Evolutionary conservation across 768 basidiomycete species (phyloP), one percentile per base, ranked within the genome.

Genomic region (Boletus fagicola): DNA sequence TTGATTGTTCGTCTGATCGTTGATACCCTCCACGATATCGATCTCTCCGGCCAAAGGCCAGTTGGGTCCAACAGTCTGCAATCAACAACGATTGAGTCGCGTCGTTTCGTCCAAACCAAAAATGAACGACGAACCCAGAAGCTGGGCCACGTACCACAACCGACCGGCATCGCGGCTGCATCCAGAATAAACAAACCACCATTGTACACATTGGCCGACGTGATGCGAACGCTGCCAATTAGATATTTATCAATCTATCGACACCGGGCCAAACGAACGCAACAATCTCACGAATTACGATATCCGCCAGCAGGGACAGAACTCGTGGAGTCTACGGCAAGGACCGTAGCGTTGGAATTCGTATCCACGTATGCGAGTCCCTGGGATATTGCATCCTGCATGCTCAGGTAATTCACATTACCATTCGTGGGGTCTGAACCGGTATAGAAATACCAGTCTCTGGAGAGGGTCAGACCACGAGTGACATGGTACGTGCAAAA

Each of bases 121-220:
- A 10, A 13, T 10, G 4, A 35, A 47, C 8, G 75, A 65, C 69
- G 49, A 33, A 72, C 70, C 80, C 80, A 81, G 53, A 75, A 86
- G 72, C 85, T 86, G 74, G 72, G 85, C 79, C 82, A 83, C 18
- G 74, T 70, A 49, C 80, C 77, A 68, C 86, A 89, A 0, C 90
- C 90, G 43, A 80, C 77, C 11, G 89, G 88, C 85, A 89, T 87
- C 10, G 79, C 72, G 43, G 60, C 76, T 53, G 88, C 80, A 64
- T 91, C 89, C 28, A 89, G 78, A 62, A 92, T 83, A 75, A 92
- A 88, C 15, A 91, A 76, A 5, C 89, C 90, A 4, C 74, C 68
- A 44, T 68, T 80, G 68, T 83, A 91, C 4, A 64, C 67, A 63
- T 84, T 83, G 66, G 80, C 77, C 36, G 85, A 78, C 54, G 74